Evolutionary conservation across 345 rosid genomes (phyloP), one percentile per base, ranked within the genome.

Genomic region (Arabis hirsuta): DNA sequence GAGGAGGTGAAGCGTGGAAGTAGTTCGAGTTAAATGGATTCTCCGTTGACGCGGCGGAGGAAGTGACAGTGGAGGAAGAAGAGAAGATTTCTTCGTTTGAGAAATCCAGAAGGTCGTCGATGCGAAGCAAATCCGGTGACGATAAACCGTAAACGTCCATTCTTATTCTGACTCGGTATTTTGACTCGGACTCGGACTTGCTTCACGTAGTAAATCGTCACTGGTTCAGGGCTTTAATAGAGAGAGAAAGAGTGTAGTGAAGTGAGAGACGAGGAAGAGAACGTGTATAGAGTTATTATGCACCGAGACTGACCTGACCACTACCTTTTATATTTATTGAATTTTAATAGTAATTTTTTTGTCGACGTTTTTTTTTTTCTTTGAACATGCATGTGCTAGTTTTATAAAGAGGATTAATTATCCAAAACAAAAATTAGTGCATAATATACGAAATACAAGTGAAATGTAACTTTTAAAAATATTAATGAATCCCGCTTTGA

Each of bases 21-120:
- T 52, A 56, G 1, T 58, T 60, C 12, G 79, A 77, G 69, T 22
- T 56, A 39, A 79, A 46, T 67, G 59, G 52, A 66, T 64, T 66
- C 27, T 66, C 74, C 0, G 82, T 24, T 1, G 57, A 52, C 1
- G 65, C 48, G 76, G 56, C 59, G 60, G 38, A 48, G 69, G 84
- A 48, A 74, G 63, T 29, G 16, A 65, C 50, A 55, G 73, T 45
- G 41, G 77, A 55, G 44, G 78, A 42, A 31, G 82, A 69, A 2
- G 84, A 75, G 74, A 78, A 68, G 80, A 80, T 66, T 68, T 83
- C 69, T 16, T 78, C 87, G 47, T 85, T 87, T 67, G 91, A 84
- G 69, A 89, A 84, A 70, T 87, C 92, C 58, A 89, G 82, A 56
- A 89, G 91, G 60, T 91, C 96, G 74, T 91, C 97, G 48, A 90